Evolutionary conservation across 2,329 filamentous ascomycete species (phyloP).

Genomic region (Calonectria pseudoreteaudii): DNA sequence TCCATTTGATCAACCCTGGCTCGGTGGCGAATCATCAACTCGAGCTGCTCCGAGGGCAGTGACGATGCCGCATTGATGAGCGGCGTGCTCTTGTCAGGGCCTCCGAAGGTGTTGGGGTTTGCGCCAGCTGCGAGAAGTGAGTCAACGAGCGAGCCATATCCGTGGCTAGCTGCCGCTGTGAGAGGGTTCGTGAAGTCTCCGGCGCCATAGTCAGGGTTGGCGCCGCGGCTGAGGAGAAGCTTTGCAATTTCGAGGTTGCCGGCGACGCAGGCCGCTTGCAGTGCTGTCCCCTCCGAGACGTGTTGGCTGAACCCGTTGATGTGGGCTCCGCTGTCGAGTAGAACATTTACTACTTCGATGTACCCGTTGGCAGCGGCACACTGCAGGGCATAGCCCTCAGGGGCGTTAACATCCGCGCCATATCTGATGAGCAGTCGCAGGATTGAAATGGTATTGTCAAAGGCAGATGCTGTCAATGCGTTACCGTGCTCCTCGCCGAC

Average conservation of each 20-base stretch:
- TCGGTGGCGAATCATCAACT: background rate
- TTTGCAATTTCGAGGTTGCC: slow-evolving; percentile 1
- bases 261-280: slow-evolving; percentile 16
- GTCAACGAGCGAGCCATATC: slow-evolving; percentile 9
- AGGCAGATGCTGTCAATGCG: slow-evolving; percentile 20
- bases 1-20: slow-evolving; percentile 13
- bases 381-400: slow-evolving; percentile 18
- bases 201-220: slow-evolving; percentile 9
- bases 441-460: slow-evolving; percentile 7
- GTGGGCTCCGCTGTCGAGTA: slow-evolving; percentile 3
- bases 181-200: slow-evolving; percentile 14
- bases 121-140: background rate
- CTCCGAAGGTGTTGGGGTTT: slow-evolving; percentile 18
- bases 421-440: slow-evolving; percentile 6
- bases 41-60: background rate
- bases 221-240: slow-evolving; percentile 1
- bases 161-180: slow-evolving; percentile 7
- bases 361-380: slow-evolving; percentile 16
- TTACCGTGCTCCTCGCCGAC: slow-evolving; percentile 19
- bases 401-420: slow-evolving; percentile 9
- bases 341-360: slow-evolving; percentile 10
- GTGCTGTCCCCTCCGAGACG: background rate
- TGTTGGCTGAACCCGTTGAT: slow-evolving; percentile 9
- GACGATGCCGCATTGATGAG: slow-evolving; percentile 13
- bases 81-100: slow-evolving; percentile 9